phyloP scores from a whole-genome alignment of 1,139 yeast genomes.

The Suhomyces yuchorum region DNA sequence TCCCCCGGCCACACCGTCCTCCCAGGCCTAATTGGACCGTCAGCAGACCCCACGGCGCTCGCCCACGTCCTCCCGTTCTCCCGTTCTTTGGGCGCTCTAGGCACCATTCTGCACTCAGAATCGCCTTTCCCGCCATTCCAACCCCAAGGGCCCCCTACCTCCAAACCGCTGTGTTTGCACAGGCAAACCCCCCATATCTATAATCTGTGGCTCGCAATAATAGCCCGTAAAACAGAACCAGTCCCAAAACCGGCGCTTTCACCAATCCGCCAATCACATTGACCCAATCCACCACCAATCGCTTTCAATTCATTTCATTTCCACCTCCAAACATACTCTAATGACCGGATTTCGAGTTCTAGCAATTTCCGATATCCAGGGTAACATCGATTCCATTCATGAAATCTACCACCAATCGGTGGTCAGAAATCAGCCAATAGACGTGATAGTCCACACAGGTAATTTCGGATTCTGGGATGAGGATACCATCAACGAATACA shows the following conservation, averaged over 20 bases:
- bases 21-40: background rate
- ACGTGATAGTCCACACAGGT: conserved; percentile 68
- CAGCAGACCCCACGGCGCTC: background rate
- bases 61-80: background rate
- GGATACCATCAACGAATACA: conserved; percentile 52
- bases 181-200: too few relatives aligned
- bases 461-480: conserved; percentile 77
- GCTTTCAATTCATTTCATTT: background rate
- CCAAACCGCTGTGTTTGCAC: too few relatives aligned
- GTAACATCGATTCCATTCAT: conserved; percentile 29
- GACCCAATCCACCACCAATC: too few relatives aligned
- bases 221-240: too few relatives aligned
- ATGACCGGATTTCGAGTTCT: conserved; percentile 19
- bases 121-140: too few relatives aligned
- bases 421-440: conserved; percentile 18
- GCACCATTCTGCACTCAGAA: too few relatives aligned
- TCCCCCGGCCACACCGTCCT: too few relatives aligned
- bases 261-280: too few relatives aligned
- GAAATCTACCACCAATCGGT: conserved; percentile 22
- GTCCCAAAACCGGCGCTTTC: too few relatives aligned
- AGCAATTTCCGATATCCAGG: conserved; percentile 39
- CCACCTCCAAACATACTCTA: background rate
- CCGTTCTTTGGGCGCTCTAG: background rate
- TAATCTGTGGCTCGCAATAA: too few relatives aligned
- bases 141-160: too few relatives aligned